Base-by-base conservation (phyloP, 768 basidiomycete species). In the Tricholoma terreum region DNA sequence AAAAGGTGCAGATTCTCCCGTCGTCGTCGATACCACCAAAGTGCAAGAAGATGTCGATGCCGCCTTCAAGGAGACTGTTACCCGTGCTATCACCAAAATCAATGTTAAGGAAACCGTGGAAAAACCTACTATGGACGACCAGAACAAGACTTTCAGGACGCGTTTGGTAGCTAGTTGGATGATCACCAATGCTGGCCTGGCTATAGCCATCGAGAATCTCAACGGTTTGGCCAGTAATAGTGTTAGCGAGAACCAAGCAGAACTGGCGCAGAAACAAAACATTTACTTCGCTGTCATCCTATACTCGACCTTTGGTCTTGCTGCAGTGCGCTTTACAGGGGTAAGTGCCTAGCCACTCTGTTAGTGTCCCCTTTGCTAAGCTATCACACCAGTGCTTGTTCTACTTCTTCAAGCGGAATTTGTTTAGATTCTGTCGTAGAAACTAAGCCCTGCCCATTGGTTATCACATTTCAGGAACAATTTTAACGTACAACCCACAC, bases 121-220 rank as follows among this genome's bases (percentile, higher is more conserved):
- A 71, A 89, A 88, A 68, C 92, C 92, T 4, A 93, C 84, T 1
- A 78, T 88, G 80, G 92, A 95, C 68, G 92, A 95, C 66, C 79
- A 87, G 72, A 94, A 94, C 77, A 89, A 86, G 75, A 94, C 93
- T 11, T 95, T 95, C 88, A 85, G 92, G 57, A 94, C 93, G 2
- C 87, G 92, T 50, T 79, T 94, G 21, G 91, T 94, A 42, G 84
- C 87, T 11, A 76, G 81, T 54, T 93, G 92, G 92, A 89, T 93
- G 84, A 73, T 80, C 43, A 63, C 74, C 10, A 93, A 93, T 64
- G 89, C 89, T 34, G 75, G 65, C 5, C 73, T 93, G 19, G 85
- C 89, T 3, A 78, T 93, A 55, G 83, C 87, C 33, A 89, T 93
- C 55, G 84, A 89, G 71, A 91, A 84, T 61, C 75, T 89, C 61